phyloP scores from a whole-genome alignment of 2,329 filamentous ascomycete genomes.

The Sporothrix mexicana region DNA sequence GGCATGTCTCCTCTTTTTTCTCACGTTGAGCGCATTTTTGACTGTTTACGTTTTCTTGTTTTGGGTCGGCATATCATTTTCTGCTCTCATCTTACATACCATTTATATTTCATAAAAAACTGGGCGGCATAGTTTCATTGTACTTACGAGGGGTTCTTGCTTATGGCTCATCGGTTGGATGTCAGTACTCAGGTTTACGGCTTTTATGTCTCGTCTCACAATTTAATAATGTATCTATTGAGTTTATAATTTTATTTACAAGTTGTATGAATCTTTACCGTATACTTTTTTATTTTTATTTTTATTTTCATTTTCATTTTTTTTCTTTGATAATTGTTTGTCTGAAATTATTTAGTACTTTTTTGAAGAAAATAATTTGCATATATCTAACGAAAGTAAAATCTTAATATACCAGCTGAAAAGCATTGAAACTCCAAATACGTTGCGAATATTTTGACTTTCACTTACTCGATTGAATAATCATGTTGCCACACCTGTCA shows the following conservation, averaged over 20 bases:
- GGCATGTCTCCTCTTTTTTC: neutral
- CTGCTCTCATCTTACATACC: conserved; percentile 21
- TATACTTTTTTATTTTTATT: neutral
- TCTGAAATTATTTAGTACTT: neutral
- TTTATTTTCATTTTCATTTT: neutral
- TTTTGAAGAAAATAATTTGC: neutral
- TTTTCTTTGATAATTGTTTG: neutral
- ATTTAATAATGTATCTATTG: conserved; percentile 22
- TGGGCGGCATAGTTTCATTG: neutral
- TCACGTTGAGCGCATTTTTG: neutral
- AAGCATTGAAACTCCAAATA: too few relatives aligned
- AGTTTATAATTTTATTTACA: neutral
- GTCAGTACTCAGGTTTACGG: neutral
- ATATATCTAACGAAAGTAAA: too few relatives aligned
- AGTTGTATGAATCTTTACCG: neutral
- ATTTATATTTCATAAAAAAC: conserved; percentile 26
- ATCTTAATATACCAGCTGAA: too few relatives aligned
- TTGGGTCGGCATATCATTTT: conserved; percentile 1
- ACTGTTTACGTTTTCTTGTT: neutral
- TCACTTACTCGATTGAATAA: too few relatives aligned
- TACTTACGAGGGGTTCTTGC: neutral
- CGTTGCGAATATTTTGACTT: too few relatives aligned
- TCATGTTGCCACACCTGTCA: neutral
- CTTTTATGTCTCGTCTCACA: neutral
- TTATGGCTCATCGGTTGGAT: neutral